phyloP scores from a whole-genome alignment of 257 asterid species.

The Ajuga chamaepitys region DNA sequence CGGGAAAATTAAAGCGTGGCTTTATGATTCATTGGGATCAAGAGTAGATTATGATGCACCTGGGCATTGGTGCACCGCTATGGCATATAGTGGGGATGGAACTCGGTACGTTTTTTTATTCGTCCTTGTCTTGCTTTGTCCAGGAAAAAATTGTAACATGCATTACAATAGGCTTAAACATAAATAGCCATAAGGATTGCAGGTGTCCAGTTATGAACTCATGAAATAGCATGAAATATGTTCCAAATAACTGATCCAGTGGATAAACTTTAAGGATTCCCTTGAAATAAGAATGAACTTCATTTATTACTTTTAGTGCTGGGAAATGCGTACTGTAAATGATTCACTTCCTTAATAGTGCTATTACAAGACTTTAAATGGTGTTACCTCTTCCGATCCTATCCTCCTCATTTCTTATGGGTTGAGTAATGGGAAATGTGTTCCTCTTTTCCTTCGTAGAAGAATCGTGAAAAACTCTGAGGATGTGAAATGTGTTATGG shows the following conservation, averaged over 20 bases:
- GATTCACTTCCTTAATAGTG: too few species aligned
- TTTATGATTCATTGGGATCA: conserved; percentile 91
- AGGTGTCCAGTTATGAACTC: neutral
- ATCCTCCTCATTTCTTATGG: neutral
- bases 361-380: too few species aligned
- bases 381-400: neutral
- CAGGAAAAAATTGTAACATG: neutral
- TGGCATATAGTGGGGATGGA: conserved; percentile 99
- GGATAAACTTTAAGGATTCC: neutral
- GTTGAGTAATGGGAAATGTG: neutral
- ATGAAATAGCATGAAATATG: neutral
- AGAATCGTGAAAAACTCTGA: neutral
- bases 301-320: neutral
- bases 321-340: neutral
- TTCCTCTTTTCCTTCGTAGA: neutral
- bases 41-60: conserved; percentile 99
- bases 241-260: neutral
- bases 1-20: conserved; percentile 99
- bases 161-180: neutral
- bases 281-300: neutral
- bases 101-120: conserved; percentile 51
- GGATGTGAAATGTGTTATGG: neutral
- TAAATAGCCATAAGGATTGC: neutral
- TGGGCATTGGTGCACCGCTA: conserved; percentile 95
- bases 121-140: neutral